Conservation (phyloP, 2,329 filamentous ascomycete species). For the Ophidiomyces ophidiicola region DNA sequence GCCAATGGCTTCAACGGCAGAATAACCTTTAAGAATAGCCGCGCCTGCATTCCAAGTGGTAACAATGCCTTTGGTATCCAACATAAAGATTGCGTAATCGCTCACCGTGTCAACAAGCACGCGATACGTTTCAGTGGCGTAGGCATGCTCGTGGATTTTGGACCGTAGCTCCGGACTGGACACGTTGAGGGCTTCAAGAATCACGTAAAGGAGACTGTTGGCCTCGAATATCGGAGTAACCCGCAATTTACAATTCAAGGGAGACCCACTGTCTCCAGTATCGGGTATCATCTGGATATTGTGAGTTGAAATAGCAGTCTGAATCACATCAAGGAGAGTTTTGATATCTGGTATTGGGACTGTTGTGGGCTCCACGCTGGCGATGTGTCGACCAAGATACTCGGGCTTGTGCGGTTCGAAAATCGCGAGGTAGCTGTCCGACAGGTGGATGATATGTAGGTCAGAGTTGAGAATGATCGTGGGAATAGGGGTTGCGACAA, state of each 20-base stretch:
- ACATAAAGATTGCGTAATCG: constrained; percentile 52
- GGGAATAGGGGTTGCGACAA: constrained; percentile 25
- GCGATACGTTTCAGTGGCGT: constrained; percentile 45
- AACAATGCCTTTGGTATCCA: constrained; percentile 45
- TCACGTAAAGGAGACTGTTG: constrained; percentile 29
- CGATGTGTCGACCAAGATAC: constrained; percentile 28
- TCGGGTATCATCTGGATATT: constrained; percentile 27
- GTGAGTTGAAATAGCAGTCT: constrained; percentile 27
- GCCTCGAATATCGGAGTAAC: constrained; percentile 35
- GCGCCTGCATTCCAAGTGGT: constrained; percentile 49
- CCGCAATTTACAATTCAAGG: constrained; percentile 14
- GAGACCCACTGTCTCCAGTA: constrained; percentile 14
- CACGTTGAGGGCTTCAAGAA: constrained; percentile 33
- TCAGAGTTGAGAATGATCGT: constrained; percentile 30
- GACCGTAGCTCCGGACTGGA: constrained; percentile 21
- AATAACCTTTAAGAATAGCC: constrained; percentile 45
- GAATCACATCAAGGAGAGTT: constrained; percentile 28
- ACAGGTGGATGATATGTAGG: constrained; percentile 32
- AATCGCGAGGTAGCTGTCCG: constrained; percentile 32
- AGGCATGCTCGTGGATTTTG: constrained; percentile 31
- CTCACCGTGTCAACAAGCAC: constrained; percentile 50
- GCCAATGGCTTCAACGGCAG: constrained; percentile 43
- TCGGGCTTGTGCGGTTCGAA: constrained; percentile 25
- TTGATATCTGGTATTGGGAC: constrained; percentile 28
- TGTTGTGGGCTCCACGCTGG: constrained; percentile 28